Evolutionary conservation across 2,329 filamentous ascomycete genomes (phyloP).

Genomic region (Alternaria rosae): DNA sequence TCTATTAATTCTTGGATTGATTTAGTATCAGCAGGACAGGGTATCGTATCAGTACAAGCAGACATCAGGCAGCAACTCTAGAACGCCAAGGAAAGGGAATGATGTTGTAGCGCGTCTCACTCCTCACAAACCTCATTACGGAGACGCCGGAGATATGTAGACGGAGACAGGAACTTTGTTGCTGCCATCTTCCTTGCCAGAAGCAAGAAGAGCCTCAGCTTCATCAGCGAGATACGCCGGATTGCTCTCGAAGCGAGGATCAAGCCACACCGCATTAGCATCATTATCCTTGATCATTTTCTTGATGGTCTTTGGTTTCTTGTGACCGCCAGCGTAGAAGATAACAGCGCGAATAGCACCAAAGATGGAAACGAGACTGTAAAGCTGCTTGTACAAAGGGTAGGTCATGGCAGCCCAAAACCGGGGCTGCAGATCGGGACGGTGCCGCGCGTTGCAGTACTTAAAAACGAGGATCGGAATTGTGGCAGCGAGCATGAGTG

Average conservation of each 20-base stretch:
- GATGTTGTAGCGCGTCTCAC: background rate
- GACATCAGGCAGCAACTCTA: background rate
- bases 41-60: background rate
- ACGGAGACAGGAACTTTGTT: background rate
- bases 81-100: background rate
- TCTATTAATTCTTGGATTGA: background rate
- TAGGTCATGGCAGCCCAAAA: conserved; percentile 23
- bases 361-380: conserved; percentile 20
- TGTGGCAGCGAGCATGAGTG: conserved; percentile 21
- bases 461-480: conserved; percentile 21
- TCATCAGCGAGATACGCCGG: conserved; percentile 25
- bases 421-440: conserved; percentile 19
- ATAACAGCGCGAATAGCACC: conserved; percentile 20
- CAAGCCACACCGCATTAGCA: conserved; percentile 23
- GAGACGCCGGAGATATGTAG: background rate
- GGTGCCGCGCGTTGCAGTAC: conserved; percentile 19
- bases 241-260: conserved; percentile 20
- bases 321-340: conserved; percentile 23
- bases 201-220: conserved; percentile 4
- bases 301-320: conserved; percentile 18
- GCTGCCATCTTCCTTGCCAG: background rate
- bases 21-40: background rate
- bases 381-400: conserved; percentile 25
- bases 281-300: conserved; percentile 25
- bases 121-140: too few species aligned